Conservation (phyloP, 495 filamentous ascomycete genomes). For the Penicillium subrubescens region DNA sequence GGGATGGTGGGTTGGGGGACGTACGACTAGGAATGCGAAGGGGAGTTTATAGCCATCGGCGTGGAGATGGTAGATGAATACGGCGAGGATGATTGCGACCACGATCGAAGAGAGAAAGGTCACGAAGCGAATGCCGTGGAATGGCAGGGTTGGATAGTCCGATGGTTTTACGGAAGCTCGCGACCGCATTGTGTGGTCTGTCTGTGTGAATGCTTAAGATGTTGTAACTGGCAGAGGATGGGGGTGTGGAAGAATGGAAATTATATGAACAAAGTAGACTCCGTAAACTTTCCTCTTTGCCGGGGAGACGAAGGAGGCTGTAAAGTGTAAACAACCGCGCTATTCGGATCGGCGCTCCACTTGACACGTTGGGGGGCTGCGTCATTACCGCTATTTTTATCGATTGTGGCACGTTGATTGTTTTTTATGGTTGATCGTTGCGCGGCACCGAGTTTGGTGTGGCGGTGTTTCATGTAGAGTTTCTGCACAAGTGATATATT, state of each 20-base stretch:
- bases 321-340: neutral
- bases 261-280: neutral
- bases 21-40: constrained; percentile 67
- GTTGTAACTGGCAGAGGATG: neutral
- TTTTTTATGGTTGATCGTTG: neutral
- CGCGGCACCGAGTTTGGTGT: neutral
- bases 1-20: constrained; percentile 16
- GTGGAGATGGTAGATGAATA: constrained; percentile 63
- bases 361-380: constrained; percentile 29
- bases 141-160: constrained; percentile 58
- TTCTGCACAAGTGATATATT: neutral
- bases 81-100: constrained; percentile 59
- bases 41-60: constrained; percentile 56
- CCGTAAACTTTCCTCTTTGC: neutral
- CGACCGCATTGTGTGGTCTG: constrained; percentile 32
- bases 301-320: constrained; percentile 1
- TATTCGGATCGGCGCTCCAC: constrained; percentile 29
- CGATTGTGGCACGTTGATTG: neutral
- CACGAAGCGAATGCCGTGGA: constrained; percentile 56
- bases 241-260: neutral
- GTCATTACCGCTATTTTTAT: constrained; percentile 32
- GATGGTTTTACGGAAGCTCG: constrained; percentile 51
- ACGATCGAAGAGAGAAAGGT: constrained; percentile 58
- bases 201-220: neutral
- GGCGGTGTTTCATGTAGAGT: neutral